Evolutionary conservation across 805 yeast species (phyloP).

Genomic region (Ogataea trehalophila): DNA sequence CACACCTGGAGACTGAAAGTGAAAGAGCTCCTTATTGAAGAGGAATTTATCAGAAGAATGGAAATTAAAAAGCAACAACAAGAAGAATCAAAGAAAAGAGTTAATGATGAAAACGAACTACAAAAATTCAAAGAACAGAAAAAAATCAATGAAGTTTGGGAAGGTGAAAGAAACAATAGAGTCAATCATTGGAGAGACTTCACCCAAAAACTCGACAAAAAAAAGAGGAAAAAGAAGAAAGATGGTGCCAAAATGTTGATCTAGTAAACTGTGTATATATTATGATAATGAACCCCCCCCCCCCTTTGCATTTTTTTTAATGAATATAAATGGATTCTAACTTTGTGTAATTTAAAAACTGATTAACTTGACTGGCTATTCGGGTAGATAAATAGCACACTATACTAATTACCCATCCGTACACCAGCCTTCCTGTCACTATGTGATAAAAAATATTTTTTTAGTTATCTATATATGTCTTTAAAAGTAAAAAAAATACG

Average conservation of each 20-base stretch:
- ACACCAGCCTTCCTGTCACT: too few relatives aligned
- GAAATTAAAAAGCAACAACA: slow-evolving; percentile 38
- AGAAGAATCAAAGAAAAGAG: slow-evolving; percentile 35
- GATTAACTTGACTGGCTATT: too few relatives aligned
- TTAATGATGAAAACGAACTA: slow-evolving; percentile 29
- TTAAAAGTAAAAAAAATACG: too few relatives aligned
- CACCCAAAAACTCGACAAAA: slow-evolving; percentile 38
- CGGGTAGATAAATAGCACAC: too few relatives aligned
- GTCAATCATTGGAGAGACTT: slow-evolving; percentile 59
- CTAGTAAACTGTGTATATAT: slow-evolving; percentile 8
- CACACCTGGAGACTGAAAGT: slow-evolving; percentile 39
- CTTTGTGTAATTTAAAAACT: too few relatives aligned
- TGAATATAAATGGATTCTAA: too few relatives aligned
- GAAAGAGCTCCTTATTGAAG: slow-evolving; percentile 40
- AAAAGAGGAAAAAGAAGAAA: slow-evolving; percentile 42
- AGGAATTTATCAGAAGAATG: slow-evolving; percentile 39
- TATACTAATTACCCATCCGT: too few relatives aligned
- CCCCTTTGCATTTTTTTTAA: not conserved
- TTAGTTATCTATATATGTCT: too few relatives aligned
- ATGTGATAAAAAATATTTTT: too few relatives aligned
- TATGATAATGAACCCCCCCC: not conserved
- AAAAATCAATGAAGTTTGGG: slow-evolving; percentile 50
- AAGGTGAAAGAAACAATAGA: slow-evolving; percentile 50
- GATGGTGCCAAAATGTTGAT: slow-evolving; percentile 35
- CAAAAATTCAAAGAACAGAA: slow-evolving; percentile 28